These are phyloP conservation scores for Stemphylium vesicarium DNA, from an alignment of 2,329 filamentous ascomycete species.

Conservation along the genomic window DNA sequence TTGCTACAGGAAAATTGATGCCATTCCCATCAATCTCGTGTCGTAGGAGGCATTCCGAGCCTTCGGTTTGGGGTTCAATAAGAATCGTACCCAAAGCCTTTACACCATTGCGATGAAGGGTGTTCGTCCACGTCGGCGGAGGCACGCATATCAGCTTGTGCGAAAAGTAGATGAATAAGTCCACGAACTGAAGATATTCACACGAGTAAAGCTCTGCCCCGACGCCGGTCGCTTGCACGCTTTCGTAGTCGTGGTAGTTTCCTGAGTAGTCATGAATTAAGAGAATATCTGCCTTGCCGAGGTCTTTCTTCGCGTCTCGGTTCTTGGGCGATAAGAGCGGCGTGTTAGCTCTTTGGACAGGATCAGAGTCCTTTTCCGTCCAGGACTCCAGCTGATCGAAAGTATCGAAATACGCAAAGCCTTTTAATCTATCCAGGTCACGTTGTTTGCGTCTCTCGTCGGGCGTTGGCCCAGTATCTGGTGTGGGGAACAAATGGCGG, in stretches of 20 bases:
- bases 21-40: constrained; percentile 8
- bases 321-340: constrained; percentile 39
- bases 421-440: constrained; percentile 41
- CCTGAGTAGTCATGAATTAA: constrained; percentile 52
- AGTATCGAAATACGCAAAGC: constrained; percentile 52
- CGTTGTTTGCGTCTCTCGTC: constrained; percentile 41
- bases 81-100: constrained; percentile 53
- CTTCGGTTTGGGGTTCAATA: constrained; percentile 50
- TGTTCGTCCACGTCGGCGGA: constrained; percentile 55
- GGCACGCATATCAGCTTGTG: constrained; percentile 55
- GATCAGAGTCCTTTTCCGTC: constrained; percentile 39
- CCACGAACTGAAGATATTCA: constrained; percentile 53
- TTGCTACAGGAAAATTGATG: constrained; percentile 44
- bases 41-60: constrained; percentile 39
- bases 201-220: constrained; percentile 48
- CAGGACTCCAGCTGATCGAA: constrained; percentile 49
- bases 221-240: constrained; percentile 38
- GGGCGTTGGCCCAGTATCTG: constrained; percentile 44
- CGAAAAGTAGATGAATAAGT: constrained; percentile 57
- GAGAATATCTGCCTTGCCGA: constrained; percentile 33
- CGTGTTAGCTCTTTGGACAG: constrained; percentile 49
- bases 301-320: not conserved
- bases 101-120: constrained; percentile 56
- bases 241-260: constrained; percentile 55
- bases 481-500: constrained; percentile 44